A percentile compares a stretch with the other conserved stretches of the same genome.
Conservation (phyloP, 2,329 filamentous ascomycete species). For the Penicillium sumatraense region DNA sequence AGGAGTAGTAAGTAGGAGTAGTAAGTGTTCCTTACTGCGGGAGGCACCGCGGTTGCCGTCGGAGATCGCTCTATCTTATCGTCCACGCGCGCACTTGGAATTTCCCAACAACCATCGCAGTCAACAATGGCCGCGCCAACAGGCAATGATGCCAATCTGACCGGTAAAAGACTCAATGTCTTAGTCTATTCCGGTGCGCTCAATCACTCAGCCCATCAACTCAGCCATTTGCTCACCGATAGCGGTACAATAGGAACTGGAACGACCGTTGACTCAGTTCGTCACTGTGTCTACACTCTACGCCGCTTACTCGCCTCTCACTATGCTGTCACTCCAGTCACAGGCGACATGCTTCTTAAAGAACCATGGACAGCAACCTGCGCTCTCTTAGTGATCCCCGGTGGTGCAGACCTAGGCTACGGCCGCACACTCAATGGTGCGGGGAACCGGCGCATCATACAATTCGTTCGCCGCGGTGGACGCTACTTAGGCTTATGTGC, state of each 20-base stretch:
- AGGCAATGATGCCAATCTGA: constrained; percentile 52
- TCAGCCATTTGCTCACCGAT: constrained; percentile 34
- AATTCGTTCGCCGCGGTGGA: constrained; percentile 85
- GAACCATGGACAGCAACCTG: constrained; percentile 91
- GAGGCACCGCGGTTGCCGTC: constrained; percentile 19
- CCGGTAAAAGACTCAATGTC: constrained; percentile 78
- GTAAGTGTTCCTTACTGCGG: constrained; percentile 12
- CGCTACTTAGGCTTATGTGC: constrained; percentile 91
- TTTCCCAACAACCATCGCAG: constrained; percentile 5
- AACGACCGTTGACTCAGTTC: constrained; percentile 83
- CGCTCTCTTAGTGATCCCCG: constrained; percentile 87
- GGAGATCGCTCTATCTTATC: constrained; percentile 25
- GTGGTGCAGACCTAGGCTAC: constrained; percentile 92
- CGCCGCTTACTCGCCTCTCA: constrained; percentile 83
- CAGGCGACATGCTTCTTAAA: constrained; percentile 76
- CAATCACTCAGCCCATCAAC: constrained; percentile 28
- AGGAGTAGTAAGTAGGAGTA: constrained; percentile 2
- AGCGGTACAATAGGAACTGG: constrained; percentile 67
- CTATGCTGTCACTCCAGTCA: constrained; percentile 89
- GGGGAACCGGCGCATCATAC: constrained; percentile 81
- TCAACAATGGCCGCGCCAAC: constrained; percentile 37
- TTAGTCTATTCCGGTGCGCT: constrained; percentile 84
- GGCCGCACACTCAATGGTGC: constrained; percentile 84
- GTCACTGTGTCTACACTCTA: constrained; percentile 85
- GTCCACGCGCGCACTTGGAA: constrained; percentile 14